A percentile compares a stretch with the other conserved stretches of the same genome.
Conservation (phyloP, 495 filamentous ascomycete genomes). For the Podospora pseudoanserina region DNA sequence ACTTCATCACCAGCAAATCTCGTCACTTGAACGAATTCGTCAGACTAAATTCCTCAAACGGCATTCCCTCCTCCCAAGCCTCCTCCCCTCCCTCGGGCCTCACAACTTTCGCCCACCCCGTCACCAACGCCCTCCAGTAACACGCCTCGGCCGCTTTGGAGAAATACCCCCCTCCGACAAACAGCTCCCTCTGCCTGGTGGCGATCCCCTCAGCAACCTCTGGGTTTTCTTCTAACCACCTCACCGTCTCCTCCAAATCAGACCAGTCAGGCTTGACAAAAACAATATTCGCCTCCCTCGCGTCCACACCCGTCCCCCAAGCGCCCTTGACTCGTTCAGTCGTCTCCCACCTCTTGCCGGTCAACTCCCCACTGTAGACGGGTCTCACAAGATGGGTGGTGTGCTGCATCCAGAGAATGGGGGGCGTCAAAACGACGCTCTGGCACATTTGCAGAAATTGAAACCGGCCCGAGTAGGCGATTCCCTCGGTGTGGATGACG, state of each 20-base stretch:
- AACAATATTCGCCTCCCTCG: conserved; percentile 47
- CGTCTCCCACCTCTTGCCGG: conserved; percentile 21
- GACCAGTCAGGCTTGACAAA: conserved; percentile 53
- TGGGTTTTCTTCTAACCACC: conserved; percentile 43
- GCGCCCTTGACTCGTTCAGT: conserved; percentile 22
- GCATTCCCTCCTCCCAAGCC: conserved; percentile 34
- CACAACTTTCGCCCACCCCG: conserved; percentile 46
- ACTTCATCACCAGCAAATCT: neutral
- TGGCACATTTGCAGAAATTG: conserved; percentile 52
- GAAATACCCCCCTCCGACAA: conserved; percentile 46
- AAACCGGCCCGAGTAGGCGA: conserved; percentile 56
- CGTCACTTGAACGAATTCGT: conserved; percentile 14
- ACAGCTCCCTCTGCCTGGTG: conserved; percentile 43
- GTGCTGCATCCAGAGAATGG: conserved; percentile 49
- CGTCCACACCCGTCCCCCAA: conserved; percentile 40
- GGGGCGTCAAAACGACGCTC: conserved; percentile 47
- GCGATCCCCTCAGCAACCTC: conserved; percentile 47
- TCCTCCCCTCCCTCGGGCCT: conserved; percentile 26
- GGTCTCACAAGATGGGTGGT: conserved; percentile 46
- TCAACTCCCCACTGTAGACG: conserved; percentile 37
- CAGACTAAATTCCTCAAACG: conserved; percentile 44
- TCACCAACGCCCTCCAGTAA: conserved; percentile 51
- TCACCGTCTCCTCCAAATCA: conserved; percentile 45
- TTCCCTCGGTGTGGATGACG: conserved; percentile 58
- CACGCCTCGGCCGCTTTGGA: conserved; percentile 50